phyloP scores from a whole-genome alignment of 1,139 yeast genomes.

The Sugiyamaella novakii region DNA sequence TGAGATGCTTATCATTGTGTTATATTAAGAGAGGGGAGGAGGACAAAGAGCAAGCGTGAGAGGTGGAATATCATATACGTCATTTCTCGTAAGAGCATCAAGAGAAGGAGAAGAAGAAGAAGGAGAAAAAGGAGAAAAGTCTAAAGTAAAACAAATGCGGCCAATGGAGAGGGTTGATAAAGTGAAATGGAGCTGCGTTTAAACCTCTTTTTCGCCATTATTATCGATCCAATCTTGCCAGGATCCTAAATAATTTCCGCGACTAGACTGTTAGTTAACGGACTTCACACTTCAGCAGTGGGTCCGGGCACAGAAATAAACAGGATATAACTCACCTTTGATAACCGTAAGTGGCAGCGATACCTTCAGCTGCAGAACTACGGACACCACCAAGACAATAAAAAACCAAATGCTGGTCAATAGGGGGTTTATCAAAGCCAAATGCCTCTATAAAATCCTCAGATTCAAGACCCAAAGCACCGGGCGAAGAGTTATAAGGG shows the following conservation, averaged over 20 bases:
- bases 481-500: constrained; percentile 90
- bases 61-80: constrained; percentile 5
- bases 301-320: background rate
- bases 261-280: constrained; percentile 41
- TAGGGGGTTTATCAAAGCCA: constrained; percentile 79
- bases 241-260: constrained; percentile 65
- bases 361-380: constrained; percentile 86
- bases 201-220: constrained; percentile 33
- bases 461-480: constrained; percentile 78
- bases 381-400: constrained; percentile 94
- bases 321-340: constrained; percentile 44
- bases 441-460: constrained; percentile 81
- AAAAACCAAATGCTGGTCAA: constrained; percentile 74
- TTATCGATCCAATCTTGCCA: constrained; percentile 79
- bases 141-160: constrained; percentile 7
- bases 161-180: background rate
- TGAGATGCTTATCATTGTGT: constrained; percentile 4
- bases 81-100: constrained; percentile 9
- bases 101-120: constrained; percentile 2
- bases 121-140: constrained; percentile 1
- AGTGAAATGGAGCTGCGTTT: background rate
- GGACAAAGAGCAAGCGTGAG: background rate
- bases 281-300: too few species aligned
- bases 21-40: constrained; percentile 12
- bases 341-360: constrained; percentile 90